phyloP scores from a whole-genome alignment of 345 rosid genomes.

The Hibiscus trionum region DNA sequence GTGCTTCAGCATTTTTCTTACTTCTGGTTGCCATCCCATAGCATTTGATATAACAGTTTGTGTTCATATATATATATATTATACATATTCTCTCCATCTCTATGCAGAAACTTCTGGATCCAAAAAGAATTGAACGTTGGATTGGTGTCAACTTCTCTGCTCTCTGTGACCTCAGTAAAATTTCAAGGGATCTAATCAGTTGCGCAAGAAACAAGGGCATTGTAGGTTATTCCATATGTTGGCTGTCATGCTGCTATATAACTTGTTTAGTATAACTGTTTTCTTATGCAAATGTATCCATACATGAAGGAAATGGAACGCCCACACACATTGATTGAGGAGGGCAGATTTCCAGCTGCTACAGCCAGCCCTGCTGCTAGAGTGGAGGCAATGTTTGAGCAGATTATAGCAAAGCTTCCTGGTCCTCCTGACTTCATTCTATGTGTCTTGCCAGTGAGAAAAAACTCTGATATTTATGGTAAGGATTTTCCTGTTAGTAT shows the following conservation, averaged over 20 bases:
- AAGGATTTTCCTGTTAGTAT: constrained; percentile 14
- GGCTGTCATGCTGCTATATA: constrained; percentile 3
- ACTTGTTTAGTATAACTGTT: neutral
- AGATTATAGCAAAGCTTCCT: constrained; percentile 46
- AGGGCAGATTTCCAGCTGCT: constrained; percentile 51
- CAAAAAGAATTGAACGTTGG: constrained; percentile 51
- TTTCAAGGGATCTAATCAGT: constrained; percentile 66
- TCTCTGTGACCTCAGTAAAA: constrained; percentile 60
- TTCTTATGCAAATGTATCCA: constrained; percentile 10
- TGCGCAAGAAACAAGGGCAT: constrained; percentile 80
- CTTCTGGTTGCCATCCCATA: neutral
- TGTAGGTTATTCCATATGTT: constrained; percentile 35
- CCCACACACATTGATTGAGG: constrained; percentile 67
- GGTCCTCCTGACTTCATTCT: constrained; percentile 55
- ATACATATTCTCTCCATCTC: neutral
- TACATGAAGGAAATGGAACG: constrained; percentile 51
- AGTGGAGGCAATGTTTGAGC: constrained; percentile 72
- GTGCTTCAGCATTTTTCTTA: neutral
- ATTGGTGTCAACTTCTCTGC: constrained; percentile 83
- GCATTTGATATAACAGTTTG: neutral
- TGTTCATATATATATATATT: neutral
- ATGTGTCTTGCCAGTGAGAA: constrained; percentile 73
- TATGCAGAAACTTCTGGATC: constrained; percentile 50
- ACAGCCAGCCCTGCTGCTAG: constrained; percentile 49
- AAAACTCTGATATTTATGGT: constrained; percentile 82